Conservation (phyloP, 108 stramenopile genomes). For the Conticribra guillardii region DNA sequence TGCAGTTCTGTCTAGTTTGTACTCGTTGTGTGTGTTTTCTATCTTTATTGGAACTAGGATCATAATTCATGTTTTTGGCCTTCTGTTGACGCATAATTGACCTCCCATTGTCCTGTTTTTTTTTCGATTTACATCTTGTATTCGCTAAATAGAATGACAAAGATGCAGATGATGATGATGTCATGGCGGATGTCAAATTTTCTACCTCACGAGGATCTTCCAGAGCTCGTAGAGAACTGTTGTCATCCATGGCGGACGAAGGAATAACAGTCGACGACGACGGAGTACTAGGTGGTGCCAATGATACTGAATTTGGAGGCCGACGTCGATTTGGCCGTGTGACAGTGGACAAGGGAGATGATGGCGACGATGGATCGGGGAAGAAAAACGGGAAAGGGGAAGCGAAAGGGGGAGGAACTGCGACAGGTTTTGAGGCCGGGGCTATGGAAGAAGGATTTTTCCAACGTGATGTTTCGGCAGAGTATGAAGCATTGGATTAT, state of each 20-base stretch:
- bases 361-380: slow-evolving; percentile 2
- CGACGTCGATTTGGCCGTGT: slow-evolving; percentile 68
- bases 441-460: slow-evolving; percentile 90
- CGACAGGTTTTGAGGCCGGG: slow-evolving; percentile 71
- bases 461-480: slow-evolving; percentile 83
- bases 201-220: slow-evolving; percentile 39
- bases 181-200: slow-evolving; percentile 83
- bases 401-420: slow-evolving; percentile 24
- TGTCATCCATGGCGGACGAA: slow-evolving; percentile 65
- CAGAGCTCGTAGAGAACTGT: slow-evolving; percentile 69
- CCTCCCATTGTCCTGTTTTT: too few relatives aligned
- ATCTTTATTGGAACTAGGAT: too few relatives aligned
- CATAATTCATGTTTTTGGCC: too few relatives aligned
- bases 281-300: slow-evolving; percentile 84
- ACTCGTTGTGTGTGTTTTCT: too few relatives aligned
- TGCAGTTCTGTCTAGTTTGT: slow-evolving; percentile 7
- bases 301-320: slow-evolving; percentile 82
- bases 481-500: slow-evolving; percentile 91
- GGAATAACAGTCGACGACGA: slow-evolving; percentile 77
- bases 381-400: slow-evolving; percentile 19
- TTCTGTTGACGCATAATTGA: too few relatives aligned
- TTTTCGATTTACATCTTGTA: too few relatives aligned
- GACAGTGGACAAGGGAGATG: slow-evolving; percentile 18
- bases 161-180: slow-evolving; percentile 73
- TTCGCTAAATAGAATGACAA: slow-evolving; percentile 2